These are phyloP conservation scores for Gnaphalium uliginosum DNA, from an alignment of 129 eudicot genomes.

Conservation along the genomic window DNA sequence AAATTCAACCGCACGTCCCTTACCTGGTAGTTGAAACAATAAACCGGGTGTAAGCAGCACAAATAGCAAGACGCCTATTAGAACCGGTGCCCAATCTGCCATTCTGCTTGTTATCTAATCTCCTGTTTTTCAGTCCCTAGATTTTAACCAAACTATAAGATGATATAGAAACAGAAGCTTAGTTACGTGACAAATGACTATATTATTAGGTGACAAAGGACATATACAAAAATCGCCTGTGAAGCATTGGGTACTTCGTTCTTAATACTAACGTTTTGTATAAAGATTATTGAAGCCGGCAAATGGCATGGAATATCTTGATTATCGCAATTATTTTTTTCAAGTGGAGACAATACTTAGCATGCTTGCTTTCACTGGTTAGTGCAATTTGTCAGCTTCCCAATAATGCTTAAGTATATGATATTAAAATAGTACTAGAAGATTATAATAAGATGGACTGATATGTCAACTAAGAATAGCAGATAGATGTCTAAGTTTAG, in stretches of 20 bases:
- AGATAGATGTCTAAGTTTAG: conserved; percentile 7
- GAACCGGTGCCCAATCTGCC: conserved; percentile 74
- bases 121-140: background rate
- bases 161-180: conserved; percentile 30
- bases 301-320: conserved; percentile 10
- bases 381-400: conserved; percentile 31
- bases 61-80: conserved; percentile 56
- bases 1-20: conserved; percentile 52
- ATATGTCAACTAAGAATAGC: background rate
- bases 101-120: conserved; percentile 21
- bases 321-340: background rate
- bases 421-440: background rate
- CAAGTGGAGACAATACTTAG: conserved; percentile 13
- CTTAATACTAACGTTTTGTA: conserved; percentile 23
- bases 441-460: background rate
- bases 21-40: conserved; percentile 62
- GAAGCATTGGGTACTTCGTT: conserved; percentile 28
- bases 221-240: conserved; percentile 18
- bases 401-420: background rate
- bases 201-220: conserved; percentile 24
- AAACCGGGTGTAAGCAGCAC: conserved; percentile 59
- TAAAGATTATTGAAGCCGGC: conserved; percentile 32
- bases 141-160: conserved; percentile 1
- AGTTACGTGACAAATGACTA: conserved; percentile 23
- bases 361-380: conserved; percentile 11